Percentiles rank a stretch among this genome's conserved stretches.
Conservation (phyloP, 2,329 filamentous ascomycete genomes). For the Clarireedia hainanense region DNA sequence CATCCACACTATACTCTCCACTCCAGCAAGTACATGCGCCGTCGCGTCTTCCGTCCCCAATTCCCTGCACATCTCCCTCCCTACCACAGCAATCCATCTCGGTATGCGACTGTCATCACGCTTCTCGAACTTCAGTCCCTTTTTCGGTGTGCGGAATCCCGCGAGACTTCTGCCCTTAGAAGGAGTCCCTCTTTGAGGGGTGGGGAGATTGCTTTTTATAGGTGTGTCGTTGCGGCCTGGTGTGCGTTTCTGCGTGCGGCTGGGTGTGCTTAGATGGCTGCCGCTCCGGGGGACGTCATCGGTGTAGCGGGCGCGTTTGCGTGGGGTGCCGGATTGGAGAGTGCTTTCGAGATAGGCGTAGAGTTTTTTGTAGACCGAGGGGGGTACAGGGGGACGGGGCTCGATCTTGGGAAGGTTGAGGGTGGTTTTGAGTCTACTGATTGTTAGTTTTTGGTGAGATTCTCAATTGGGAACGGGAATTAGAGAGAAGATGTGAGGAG, state of each 20-base stretch:
- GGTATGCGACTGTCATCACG: constrained; percentile 34
- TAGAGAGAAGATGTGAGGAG: background rate
- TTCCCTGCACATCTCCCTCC: constrained; percentile 57
- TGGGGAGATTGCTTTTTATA: background rate
- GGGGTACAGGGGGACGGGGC: constrained; percentile 68
- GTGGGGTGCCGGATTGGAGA: constrained; percentile 39
- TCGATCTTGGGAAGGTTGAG: constrained; percentile 73
- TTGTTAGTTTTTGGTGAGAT: constrained; percentile 13
- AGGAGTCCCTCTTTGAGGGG: constrained; percentile 33
- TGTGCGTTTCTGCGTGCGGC: constrained; percentile 5
- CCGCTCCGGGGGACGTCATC: background rate
- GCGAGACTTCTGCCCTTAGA: constrained; percentile 39
- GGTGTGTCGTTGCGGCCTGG: constrained; percentile 6
- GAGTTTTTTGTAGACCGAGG: constrained; percentile 74
- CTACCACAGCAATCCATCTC: constrained; percentile 61
- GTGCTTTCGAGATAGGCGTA: constrained; percentile 72
- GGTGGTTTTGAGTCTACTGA: constrained; percentile 58
- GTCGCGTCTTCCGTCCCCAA: constrained; percentile 54
- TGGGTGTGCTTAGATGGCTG: background rate
- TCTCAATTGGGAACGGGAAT: background rate
- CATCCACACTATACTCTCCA: constrained; percentile 43
- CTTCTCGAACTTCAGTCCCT: constrained; percentile 16
- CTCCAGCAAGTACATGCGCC: constrained; percentile 67
- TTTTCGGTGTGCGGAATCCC: constrained; percentile 27
- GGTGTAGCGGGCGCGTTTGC: background rate